Evolutionary conservation across 306 rosid species (phyloP).

Genomic region (Malus fusca): DNA sequence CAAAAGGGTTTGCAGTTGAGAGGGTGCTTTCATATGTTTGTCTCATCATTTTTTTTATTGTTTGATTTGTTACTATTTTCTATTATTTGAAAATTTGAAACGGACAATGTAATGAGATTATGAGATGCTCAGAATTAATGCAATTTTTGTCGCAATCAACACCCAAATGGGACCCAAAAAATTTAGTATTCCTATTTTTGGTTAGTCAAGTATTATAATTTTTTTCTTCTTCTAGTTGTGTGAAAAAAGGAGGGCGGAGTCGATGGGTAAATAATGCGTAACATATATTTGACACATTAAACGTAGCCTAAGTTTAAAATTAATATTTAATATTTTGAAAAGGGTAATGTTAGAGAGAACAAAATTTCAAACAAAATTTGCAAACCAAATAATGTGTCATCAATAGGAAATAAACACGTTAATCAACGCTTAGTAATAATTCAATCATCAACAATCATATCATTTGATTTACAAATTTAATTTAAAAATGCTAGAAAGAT

Average conservation of each 20-base stretch:
- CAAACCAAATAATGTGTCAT: too few species aligned
- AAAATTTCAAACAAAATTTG: too few species aligned
- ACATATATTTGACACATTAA: too few species aligned
- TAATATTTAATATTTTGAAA: too few species aligned
- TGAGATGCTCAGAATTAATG: neutral
- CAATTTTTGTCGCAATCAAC: neutral
- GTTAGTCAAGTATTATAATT: too few species aligned
- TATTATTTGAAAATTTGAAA: conserved; percentile 14
- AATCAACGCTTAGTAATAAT: too few species aligned
- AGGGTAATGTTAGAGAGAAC: fast-evolving
- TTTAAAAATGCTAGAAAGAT: too few species aligned
- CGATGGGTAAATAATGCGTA: neutral
- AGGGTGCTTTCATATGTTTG: conserved; percentile 35
- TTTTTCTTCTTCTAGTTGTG: neutral
- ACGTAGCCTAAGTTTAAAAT: too few species aligned
- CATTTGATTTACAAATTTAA: too few species aligned
- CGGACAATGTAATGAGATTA: conserved; percentile 24
- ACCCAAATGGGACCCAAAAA: conserved; percentile 15
- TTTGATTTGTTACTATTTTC: neutral
- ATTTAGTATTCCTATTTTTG: neutral
- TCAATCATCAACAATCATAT: too few species aligned
- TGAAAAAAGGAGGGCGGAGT: too few species aligned
- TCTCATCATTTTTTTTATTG: neutral
- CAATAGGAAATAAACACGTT: too few species aligned
- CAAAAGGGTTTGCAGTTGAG: conserved; percentile 39